Evolutionary conservation across 129 eudicot species (phyloP).

Genomic region (Flaveria trinervia): DNA sequence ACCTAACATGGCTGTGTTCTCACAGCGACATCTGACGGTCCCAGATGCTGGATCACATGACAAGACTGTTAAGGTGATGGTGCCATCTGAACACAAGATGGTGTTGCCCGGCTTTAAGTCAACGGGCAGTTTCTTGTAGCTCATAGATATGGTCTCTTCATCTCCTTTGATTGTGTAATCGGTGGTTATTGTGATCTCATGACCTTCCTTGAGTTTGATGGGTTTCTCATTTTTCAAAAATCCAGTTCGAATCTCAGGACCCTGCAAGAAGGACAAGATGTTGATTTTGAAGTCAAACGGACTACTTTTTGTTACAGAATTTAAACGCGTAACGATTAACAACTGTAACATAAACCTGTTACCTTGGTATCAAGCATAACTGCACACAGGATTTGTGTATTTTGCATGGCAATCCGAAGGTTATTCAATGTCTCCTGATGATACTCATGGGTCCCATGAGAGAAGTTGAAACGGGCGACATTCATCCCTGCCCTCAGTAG

Average conservation of each 20-base stretch:
- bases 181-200: conserved; percentile 74
- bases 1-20: conserved; percentile 84
- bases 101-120: conserved; percentile 86
- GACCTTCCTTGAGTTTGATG: conserved; percentile 81
- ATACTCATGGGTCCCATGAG: conserved; percentile 89
- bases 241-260: conserved; percentile 96
- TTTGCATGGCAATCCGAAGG: conserved; percentile 72
- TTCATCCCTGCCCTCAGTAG: conserved; percentile 88
- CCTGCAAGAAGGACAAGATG: conserved; percentile 43
- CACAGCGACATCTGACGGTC: conserved; percentile 83
- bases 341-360: neutral
- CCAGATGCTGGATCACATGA: conserved; percentile 73
- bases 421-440: conserved; percentile 87
- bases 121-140: conserved; percentile 76
- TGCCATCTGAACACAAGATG: conserved; percentile 92
- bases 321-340: neutral
- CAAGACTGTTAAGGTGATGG: conserved; percentile 70
- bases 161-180: conserved; percentile 82
- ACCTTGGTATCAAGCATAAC: conserved; percentile 89
- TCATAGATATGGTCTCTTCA: conserved; percentile 72
- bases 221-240: conserved; percentile 77
- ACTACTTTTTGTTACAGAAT: neutral
- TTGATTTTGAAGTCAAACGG: neutral
- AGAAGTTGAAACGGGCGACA: conserved; percentile 86
- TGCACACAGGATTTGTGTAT: conserved; percentile 77